Evolutionary conservation across 192 early-diverging fungal species (phyloP), one percentile per base, ranked within the genome.

Genomic region (Cetraspora pellucida): DNA sequence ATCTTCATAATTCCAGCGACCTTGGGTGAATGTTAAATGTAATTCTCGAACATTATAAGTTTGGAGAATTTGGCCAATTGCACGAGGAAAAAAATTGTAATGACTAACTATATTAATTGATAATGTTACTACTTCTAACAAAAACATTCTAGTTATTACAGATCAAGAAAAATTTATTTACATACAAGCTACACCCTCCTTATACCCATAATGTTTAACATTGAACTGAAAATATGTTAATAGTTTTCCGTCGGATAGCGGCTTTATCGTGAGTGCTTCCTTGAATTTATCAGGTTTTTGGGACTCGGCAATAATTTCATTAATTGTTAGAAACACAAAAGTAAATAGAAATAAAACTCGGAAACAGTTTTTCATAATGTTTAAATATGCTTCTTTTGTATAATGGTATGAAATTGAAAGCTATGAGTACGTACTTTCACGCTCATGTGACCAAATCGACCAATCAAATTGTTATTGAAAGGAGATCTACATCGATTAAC

Each of bases 11-110:
- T 93, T 86, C 95, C 95, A 97, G 46, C 88, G 83, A 31, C 96
- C 97, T 79, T 96, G 95, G 0, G 96, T 95, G 81, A 98, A 96
- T 0, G 91, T 89, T 65, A 99, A 82, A 75, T 95, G 90, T 60
- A 98, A 85, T 72, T 95, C 93, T 23, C 87, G 85, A 5, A 96
- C 93, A 37, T 87, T 84, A 80, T 91, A 95, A 21, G 81, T 82
- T 63, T 91, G 87, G 4, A 94, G 81, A 57, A 97, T 90, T 75
- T 96, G 92, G 46, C 95, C 95, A 67, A 97, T 88, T 13, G 91
- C 84, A 21, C 93, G 91, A 52, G 95, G 94, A 72, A 96, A 92
- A 37, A 95, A 80, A 46, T 88, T 85, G 80, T 95, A 97, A 82
- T 95, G 92, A 65, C 90, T 82, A 72, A 82, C 84, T 82, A 77